Evolutionary conservation across 768 basidiomycete genomes (phyloP), one percentile per base, ranked within the genome.

Genomic region (Tephrocybe sp.): DNA sequence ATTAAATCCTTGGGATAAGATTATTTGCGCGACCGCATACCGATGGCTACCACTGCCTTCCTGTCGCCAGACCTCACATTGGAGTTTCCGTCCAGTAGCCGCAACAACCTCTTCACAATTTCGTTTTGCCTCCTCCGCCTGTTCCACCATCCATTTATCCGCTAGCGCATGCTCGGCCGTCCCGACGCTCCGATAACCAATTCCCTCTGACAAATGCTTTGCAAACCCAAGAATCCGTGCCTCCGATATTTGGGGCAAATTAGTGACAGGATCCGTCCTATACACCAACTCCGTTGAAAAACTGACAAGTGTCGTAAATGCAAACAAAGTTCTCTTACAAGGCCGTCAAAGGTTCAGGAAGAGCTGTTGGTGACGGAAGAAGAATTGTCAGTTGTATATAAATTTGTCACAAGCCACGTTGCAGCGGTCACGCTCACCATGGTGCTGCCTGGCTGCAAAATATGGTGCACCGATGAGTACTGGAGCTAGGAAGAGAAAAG

Each of bases 41-140:
- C 89, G 73, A 71, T 95, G 93, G 56, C 79, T 85, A 3, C 94
- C 93, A 54, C 83, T 90, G 2, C 94, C 93, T 57, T 86, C 77
- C 66, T 97, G 94, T 48, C 86, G 74, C 88, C 91, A 95, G 0
- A 94, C 83, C 61, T 97, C 92, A 59, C 95, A 94, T 61, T 94
- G 76, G n/a, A 95, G 69, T 38, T 84, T 84, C 40, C 84, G 70
- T 52, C 73, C 67, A 2, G 61, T 70, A 33, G 61, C 64, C 25
- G 62, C 61, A 6, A 78, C 74, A 23, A 80, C 65, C 41, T 67
- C 66, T 38, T 86, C 81, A 61, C 93, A 94, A 44, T 82, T 66
- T 25, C 66, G 64, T 59, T 83, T 72, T 30, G 94, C 64, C 37
- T 72, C 71, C 45, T 83, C 69, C 2, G 86, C 86, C 58, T 86